These are phyloP conservation scores for Colletotrichum karsti DNA, from an alignment of 2,329 filamentous ascomycete species.

Conservation along the genomic window DNA sequence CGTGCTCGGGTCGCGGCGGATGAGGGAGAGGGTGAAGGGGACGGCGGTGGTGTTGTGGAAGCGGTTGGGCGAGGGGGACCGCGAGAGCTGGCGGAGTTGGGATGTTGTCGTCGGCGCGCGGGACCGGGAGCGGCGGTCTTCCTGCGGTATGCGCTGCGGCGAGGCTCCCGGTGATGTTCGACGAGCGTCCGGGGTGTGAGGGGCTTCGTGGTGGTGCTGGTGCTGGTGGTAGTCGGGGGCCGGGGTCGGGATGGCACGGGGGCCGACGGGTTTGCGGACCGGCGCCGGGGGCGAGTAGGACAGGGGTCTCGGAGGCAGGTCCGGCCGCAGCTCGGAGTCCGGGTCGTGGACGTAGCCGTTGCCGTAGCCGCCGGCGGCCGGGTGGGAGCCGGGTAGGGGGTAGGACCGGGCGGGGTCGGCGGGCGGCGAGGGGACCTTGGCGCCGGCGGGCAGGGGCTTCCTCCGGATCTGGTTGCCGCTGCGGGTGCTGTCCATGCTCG, in stretches of 20 bases:
- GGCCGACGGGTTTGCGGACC: conserved; percentile 23
- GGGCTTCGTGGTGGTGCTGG: background rate
- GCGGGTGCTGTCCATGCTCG: conserved; percentile 53
- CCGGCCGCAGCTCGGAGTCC: background rate
- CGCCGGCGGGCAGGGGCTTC: conserved; percentile 57
- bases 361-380: conserved; percentile 2
- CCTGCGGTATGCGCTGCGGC: conserved; percentile 2
- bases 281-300: conserved; percentile 19
- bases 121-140: background rate
- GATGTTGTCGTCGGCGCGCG: background rate
- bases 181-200: background rate
- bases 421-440: conserved; percentile 32
- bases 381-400: background rate
- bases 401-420: conserved; percentile 12
- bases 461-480: conserved; percentile 56
- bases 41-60: conserved; percentile 42
- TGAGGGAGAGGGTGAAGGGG: conserved; percentile 68
- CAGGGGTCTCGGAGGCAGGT: conserved; percentile 16
- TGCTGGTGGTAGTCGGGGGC: background rate
- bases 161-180: background rate
- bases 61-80: conserved; percentile 49
- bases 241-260: conserved; percentile 11
- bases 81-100: conserved; percentile 15
- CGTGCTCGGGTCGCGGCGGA: conserved; percentile 76
- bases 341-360: conserved; percentile 7